Evolutionary conservation across 768 basidiomycete species (phyloP), one percentile per base, ranked within the genome.

Genomic region (Atractiella rhizophila): DNA sequence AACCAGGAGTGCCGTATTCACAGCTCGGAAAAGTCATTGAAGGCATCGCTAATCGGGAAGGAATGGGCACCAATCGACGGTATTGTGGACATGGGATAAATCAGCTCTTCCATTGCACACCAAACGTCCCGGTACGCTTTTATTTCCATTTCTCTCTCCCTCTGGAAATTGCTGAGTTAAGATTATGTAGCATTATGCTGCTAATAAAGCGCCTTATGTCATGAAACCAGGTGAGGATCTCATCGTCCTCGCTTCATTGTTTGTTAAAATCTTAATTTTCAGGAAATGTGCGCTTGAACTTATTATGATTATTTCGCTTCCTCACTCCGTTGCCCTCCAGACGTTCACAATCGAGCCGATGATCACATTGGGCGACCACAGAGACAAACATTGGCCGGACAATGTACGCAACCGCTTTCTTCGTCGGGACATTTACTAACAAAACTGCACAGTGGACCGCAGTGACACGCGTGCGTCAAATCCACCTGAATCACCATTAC

Each of bases 11-110:
- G 28, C n/a, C n/a, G 63, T 86, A 41, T 79, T 82, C 62, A 72
- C 80, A 42, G 81, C 60, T 88, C 40, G 83, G 83, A 37, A 80
- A 76, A 58, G 65, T 61, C 35, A 86, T 88, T 51, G 91, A 96
- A 56, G 76, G 77, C 13, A 65, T 88, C 40, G 79, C 82, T 30
- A 73, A 72, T 42, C 66, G 72, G 13, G 74, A 74, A 42, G 76
- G 75, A 5, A 96, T 82, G 60, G 69, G 78, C n/a, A 76, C 80
- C 29, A 83, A 96, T 26, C 71, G 81, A 53, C 74, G 74, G 23
- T 54, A 51, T 21, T 34, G 53, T 45, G 52, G 54, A 0, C 54
- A 55, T 19, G 54, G 54, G 2, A 49, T 53, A 25, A 41, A 53
- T 43, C 39, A 54, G 23, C 44, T 53, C 23, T 53, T 50, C 44